Percentiles rank a stretch among this genome's conserved stretches.
These are phyloP conservation scores for Picea abies DNA, from an alignment of 83 land plant genomes.

Conservation along the genomic window DNA sequence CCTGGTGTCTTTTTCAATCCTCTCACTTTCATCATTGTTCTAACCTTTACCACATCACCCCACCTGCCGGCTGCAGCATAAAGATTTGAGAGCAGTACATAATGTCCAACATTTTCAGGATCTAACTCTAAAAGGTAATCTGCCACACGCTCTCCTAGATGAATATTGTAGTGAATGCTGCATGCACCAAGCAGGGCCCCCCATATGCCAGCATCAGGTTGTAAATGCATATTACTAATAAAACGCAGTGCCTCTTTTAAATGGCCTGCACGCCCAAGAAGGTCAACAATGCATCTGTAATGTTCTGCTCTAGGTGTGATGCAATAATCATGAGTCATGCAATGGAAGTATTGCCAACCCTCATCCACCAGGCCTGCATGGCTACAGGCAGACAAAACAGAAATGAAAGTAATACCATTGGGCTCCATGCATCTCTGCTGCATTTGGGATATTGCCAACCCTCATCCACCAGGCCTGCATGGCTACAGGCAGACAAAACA, in stretches of 20 bases:
- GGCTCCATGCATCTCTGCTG: background rate
- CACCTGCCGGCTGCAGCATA: background rate
- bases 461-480: background rate
- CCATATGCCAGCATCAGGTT: background rate
- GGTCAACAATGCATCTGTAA: too few relatives aligned
- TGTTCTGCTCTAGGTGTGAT: too few relatives aligned
- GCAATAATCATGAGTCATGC: slow-evolving; percentile 9
- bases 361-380: slow-evolving; percentile 1
- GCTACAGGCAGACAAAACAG: background rate
- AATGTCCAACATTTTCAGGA: background rate
- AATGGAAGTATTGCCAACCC: background rate
- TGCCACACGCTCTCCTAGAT: background rate
- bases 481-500: slow-evolving; percentile 1
- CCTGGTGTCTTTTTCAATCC: too few relatives aligned
- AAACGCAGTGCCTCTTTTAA: too few relatives aligned
- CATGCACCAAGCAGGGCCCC: background rate
- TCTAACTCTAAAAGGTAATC: background rate
- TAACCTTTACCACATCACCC: too few relatives aligned
- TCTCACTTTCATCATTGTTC: too few relatives aligned
- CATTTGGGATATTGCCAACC: background rate
- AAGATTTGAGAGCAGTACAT: background rate
- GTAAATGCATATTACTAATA: too few relatives aligned
- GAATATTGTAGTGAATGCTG: background rate
- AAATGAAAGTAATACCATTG: background rate
- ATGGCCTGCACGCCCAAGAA: too few relatives aligned